Evolutionary conservation across 2,329 filamentous ascomycete species (phyloP), one percentile per base, ranked within the genome.

Genomic region (Microcyclospora pomicola): DNA sequence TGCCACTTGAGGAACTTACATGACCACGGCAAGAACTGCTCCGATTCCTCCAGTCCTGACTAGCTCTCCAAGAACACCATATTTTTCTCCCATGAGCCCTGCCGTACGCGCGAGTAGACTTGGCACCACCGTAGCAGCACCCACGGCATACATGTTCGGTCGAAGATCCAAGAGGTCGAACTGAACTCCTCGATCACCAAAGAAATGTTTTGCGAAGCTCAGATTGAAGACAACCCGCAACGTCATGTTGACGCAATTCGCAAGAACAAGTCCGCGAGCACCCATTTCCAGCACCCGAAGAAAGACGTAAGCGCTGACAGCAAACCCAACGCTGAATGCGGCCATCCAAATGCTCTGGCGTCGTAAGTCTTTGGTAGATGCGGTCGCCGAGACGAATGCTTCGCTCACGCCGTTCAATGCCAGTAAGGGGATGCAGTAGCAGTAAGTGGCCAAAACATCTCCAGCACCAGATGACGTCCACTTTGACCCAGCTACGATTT

Each of bases 341-440:
- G 73, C 72, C 88, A 98, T 96, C 77, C 79, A 91, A 4, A 75
- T 57, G 1, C 82, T 84, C 58, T 98, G 91, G 3, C 57, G 60
- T 45, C 84, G 76, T 2, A 98, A 73, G 48, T 96, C 72, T 3
- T 69, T 61, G 45, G 84, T 72, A 0, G 73, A 79, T 1, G 88
- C 87, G 1, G 92, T 83, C 2, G 84, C 85, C 1, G 87, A 80
- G 12, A 96, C 87, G 51, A 98, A 96, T 0, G 86, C 84, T 62
- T 98, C 91, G 2, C 81, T 76, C 15, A 96, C 75, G 36, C 91
- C 91, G 54, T 98, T 98, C 50, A 93, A 65, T 2, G 88, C 91
- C 3, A 96, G 71, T 16, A 96, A 76, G 0, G 91, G 91, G 42
- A 98, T 83, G 63, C 94, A 96, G 59, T 85, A 86, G 63, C 84